Base-by-base conservation (phyloP, 192 early-diverging fungal genomes). In the Coemansia aciculifera region DNA sequence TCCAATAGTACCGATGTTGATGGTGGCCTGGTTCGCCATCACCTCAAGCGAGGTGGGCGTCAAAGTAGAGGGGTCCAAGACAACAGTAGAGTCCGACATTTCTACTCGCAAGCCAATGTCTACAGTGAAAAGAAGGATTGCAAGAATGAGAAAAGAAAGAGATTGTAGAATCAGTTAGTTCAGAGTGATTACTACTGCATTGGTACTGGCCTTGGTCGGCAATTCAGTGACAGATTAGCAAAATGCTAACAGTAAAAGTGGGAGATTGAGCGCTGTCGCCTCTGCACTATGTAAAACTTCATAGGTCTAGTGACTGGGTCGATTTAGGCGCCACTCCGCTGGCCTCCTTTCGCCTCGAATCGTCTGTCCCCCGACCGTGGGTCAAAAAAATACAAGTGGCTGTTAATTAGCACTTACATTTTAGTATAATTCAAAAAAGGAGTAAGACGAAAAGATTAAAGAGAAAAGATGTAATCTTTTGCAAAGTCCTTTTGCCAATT, bases 1-100 rank as follows among this genome's bases (percentile, higher is more conserved):
- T 46, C 97, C 97, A 81, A 99, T 99, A 44, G 97, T 99, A 71
- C 97, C 96, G 78, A 99, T 99, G 85, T 99, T 99, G 85, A 99
- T 98, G 57, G 97, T 99, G 48, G 97, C 97, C 85, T 99, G 97
- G 64, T 92, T 90, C 10, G 90, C 89, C 84, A 99, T 99, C 77
- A 98, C 97, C 85, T 98, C 96, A 31, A 92, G 93, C 27, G 79
- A 82, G 62, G 65, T 70, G 27, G 75, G 75, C 56, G 75, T 71
- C 54, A 82, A 63, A 63, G 67, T 77, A 17, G 75, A 56, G 32
- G 68, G 72, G 54, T 82, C 79, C 13, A 82, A 43, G 42, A 62
- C 29, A 66, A 60, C 61, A 27, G 49, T 37, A 15, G 69, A 39
- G 19, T 59, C 71, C 40, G 76, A 10, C 76, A 78, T 78, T 67